Percentiles rank a stretch among this genome's conserved stretches.
Evolutionary conservation across 306 rosid species (phyloP).

Genomic region (Adenanthera pavonina): DNA sequence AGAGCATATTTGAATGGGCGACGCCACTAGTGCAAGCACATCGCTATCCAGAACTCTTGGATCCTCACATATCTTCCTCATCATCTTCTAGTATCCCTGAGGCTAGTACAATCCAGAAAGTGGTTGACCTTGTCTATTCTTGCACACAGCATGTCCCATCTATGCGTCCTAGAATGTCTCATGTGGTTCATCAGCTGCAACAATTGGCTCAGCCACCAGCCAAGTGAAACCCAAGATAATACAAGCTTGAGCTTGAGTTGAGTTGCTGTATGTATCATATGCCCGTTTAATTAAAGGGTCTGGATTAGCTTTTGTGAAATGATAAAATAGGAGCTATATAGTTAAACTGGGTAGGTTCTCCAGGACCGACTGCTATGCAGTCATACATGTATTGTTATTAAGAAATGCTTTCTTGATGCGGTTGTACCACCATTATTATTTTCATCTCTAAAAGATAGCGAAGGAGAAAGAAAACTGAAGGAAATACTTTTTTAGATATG

Average conservation of each 20-base stretch:
- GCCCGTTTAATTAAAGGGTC: conserved; percentile 10
- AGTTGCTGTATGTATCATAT: background rate
- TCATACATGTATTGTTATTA: conserved; percentile 32
- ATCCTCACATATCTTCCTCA: conserved; percentile 73
- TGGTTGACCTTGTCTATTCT: conserved; percentile 95
- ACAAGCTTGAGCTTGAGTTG: conserved; percentile 1
- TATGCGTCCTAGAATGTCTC: conserved; percentile 99
- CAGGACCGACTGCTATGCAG: background rate
- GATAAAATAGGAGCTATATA: conserved; percentile 8
- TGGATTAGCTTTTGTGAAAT: conserved; percentile 27
- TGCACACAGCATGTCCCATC: conserved; percentile 98
- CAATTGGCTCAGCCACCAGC: conserved; percentile 61
- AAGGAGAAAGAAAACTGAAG: background rate
- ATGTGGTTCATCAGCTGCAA: conserved; percentile 82
- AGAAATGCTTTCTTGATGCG: background rate
- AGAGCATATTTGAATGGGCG: conserved; percentile 97
- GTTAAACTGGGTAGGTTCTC: conserved; percentile 26
- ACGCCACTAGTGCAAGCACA: conserved; percentile 95
- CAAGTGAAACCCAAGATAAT: conserved; percentile 46
- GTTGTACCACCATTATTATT: background rate
- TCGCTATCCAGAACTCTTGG: conserved; percentile 89
- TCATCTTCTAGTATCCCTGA: conserved; percentile 72
- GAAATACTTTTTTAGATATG: background rate
- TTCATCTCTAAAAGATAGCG: background rate
- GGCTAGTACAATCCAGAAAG: conserved; percentile 79